Evolutionary conservation across 1,284 basidiomycete genomes (phyloP), one percentile per base, ranked within the genome.

Genomic region (Coniophora puteana): DNA sequence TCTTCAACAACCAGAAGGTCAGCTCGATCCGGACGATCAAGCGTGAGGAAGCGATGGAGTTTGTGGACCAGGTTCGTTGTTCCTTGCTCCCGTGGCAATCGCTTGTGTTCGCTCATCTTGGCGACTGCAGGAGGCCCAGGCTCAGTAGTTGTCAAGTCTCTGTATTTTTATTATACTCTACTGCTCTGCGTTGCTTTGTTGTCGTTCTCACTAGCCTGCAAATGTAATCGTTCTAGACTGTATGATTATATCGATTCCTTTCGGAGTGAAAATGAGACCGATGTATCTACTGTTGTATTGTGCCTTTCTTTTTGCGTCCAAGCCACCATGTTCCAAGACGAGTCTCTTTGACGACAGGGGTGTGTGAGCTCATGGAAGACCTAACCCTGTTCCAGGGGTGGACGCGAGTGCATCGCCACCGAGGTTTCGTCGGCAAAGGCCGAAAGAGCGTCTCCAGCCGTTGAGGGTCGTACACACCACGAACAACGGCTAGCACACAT

Each of bases 1-100:
- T 96, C 47, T 99, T 98, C 69, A 93, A 95, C 63, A 90, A 88
- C 52, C 89, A 94, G 58, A 99, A 99, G 65, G 78, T 99, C 48
- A 91, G 88, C 45, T 89, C 86, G 4, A 91, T 95, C 43, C 76
- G 86, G 37, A 71, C 76, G 26, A 94, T 93, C 62, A 83, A 80
- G 50, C 73, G 83, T 33, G 89, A 89, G 52, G 88, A 94, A 52
- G 91, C 91, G 3, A 80, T 83, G 72, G 82, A 90, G 54, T 94
- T 94, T 61, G 89, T 94, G 18, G 91, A 93, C 59, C 84, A 88
- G 73, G 82, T 80, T 41, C 22, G 67, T 55, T 37, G 17, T 8
- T 22, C 2, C 8, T 38, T 20, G 30, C 25, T 6, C 8, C 22
- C 28, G 7, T 13, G n/a, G 33, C 8, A 10, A 27, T n/a, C 29